These are phyloP conservation scores for Apiospora marii DNA, from an alignment of 2,329 filamentous ascomycete species.

Conservation along the genomic window DNA sequence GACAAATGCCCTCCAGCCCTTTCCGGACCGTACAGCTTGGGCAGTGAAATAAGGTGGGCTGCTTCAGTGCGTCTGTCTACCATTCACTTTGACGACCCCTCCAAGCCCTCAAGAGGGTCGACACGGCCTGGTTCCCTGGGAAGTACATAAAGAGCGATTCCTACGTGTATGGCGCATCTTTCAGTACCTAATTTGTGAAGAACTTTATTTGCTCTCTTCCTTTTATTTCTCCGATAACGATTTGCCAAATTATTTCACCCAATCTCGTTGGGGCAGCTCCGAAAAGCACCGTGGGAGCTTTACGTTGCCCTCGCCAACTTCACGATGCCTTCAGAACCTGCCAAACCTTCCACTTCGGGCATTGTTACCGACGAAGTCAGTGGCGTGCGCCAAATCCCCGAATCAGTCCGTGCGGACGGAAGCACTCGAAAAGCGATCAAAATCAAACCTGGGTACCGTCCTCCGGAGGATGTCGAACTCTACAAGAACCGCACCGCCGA, in stretches of 20 bases:
- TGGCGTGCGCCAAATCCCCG: slow-evolving; percentile 88
- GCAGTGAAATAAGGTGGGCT: slow-evolving; percentile 15
- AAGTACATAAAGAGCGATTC: slow-evolving; percentile 7
- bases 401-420: slow-evolving; percentile 86
- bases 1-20: slow-evolving; percentile 11
- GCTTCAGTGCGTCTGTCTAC: neutral
- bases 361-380: slow-evolving; percentile 79
- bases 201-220: neutral
- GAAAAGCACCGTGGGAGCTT: neutral
- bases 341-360: slow-evolving; percentile 64
- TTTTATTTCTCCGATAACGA: neutral
- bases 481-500: slow-evolving; percentile 95
- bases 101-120: slow-evolving; percentile 19
- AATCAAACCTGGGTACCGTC: slow-evolving; percentile 90
- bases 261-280: neutral
- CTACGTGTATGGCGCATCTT: neutral
- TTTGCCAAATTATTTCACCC: neutral
- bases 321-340: slow-evolving; percentile 22
- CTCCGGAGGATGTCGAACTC: slow-evolving; percentile 92
- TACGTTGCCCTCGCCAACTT: neutral
- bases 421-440: slow-evolving; percentile 93
- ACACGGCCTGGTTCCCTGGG: slow-evolving; percentile 1
- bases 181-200: neutral
- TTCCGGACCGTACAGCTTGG: neutral
- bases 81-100: neutral